These are phyloP conservation scores for Amanita exitialis DNA, from an alignment of 768 basidiomycete species.

Conservation along the genomic window DNA sequence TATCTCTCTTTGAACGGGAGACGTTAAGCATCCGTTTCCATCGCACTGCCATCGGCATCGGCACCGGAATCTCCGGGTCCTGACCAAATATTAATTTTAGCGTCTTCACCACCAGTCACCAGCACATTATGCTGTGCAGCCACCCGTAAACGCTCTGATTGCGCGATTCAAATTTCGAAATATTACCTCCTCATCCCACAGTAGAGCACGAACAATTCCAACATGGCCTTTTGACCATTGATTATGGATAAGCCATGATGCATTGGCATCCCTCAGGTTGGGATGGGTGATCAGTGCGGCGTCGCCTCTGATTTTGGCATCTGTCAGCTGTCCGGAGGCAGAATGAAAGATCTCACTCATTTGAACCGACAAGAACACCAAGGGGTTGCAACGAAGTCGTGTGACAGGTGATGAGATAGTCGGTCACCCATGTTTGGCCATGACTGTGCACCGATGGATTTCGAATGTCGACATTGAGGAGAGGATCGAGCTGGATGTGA, in stretches of 20 bases:
- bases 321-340: not conserved
- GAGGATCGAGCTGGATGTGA: constrained; percentile 42
- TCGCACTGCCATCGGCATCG: constrained; percentile 19
- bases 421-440: constrained; percentile 62
- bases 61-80: constrained; percentile 17
- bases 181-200: constrained; percentile 46
- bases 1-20: not conserved
- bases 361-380: constrained; percentile 60
- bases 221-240: constrained; percentile 46
- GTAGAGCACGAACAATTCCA: constrained; percentile 44
- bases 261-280: constrained; percentile 23
- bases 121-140: constrained; percentile 26
- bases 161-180: not conserved
- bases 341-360: constrained; percentile 35
- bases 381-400: constrained; percentile 26
- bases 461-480: constrained; percentile 53
- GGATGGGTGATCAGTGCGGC: constrained; percentile 40
- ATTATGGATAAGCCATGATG: constrained; percentile 41
- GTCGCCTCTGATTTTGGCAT: constrained; percentile 36
- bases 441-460: constrained; percentile 48
- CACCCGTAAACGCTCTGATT: not conserved
- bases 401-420: constrained; percentile 59
- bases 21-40: not conserved
- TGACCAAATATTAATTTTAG: constrained; percentile 33
- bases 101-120: constrained; percentile 43